Conservation (phyloP, 1,284 basidiomycete genomes). For the Chiua sp. region DNA sequence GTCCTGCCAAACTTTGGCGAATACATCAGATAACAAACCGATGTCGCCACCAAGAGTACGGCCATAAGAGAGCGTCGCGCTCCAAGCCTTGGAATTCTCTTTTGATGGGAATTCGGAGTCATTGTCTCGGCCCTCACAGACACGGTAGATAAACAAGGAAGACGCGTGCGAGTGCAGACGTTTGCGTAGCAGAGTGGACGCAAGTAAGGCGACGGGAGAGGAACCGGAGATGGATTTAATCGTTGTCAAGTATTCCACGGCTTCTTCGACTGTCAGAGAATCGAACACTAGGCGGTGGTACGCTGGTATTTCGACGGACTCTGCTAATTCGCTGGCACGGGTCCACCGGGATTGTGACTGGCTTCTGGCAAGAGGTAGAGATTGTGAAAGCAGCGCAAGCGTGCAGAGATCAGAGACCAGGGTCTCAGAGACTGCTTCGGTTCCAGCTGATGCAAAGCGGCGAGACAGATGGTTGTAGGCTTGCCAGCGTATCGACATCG, state of each 20-base stretch:
- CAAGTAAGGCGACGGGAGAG: constrained; percentile 57
- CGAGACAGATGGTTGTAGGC: constrained; percentile 32
- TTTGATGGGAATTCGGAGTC: constrained; percentile 17
- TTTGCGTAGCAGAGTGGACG: constrained; percentile 50
- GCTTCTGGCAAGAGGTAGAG: constrained; percentile 33
- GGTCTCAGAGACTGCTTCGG: constrained; percentile 12
- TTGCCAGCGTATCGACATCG: constrained; percentile 21
- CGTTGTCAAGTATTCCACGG: constrained; percentile 44
- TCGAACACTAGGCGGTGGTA: constrained; percentile 62
- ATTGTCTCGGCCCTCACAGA: constrained; percentile 37
- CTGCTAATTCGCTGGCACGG: constrained; percentile 33
- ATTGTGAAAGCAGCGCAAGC: constrained; percentile 57
- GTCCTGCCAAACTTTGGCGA: constrained; percentile 59
- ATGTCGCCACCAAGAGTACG: constrained; percentile 64
- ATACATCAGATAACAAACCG: constrained; percentile 53
- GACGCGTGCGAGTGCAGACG: constrained; percentile 56
- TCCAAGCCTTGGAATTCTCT: constrained; percentile 40
- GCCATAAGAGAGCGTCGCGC: constrained; percentile 58
- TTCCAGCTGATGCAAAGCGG: constrained; percentile 33
- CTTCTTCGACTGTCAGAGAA: constrained; percentile 54
- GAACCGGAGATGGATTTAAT: constrained; percentile 20
- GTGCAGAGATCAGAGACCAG: constrained; percentile 59
- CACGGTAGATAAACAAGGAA: constrained; percentile 55
- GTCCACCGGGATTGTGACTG: constrained; percentile 50
- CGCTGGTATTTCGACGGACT: constrained; percentile 40